Base-by-base conservation (phyloP, 2,329 filamentous ascomycete species). In the Hymenotorrendiella dingleyae region DNA sequence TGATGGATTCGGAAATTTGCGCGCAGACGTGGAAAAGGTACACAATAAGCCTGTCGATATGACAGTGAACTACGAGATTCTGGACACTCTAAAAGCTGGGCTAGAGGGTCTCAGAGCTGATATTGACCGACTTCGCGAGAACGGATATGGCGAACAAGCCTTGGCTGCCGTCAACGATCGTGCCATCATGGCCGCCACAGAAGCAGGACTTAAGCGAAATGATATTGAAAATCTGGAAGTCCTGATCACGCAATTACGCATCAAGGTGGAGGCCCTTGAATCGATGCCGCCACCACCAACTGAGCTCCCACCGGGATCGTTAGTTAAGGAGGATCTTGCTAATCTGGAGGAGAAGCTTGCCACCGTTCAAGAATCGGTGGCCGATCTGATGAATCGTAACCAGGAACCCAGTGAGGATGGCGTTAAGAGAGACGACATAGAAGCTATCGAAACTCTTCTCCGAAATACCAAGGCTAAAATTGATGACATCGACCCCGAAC, bases 401-500 rank as follows among this genome's bases (percentile, higher is more conserved):
- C 63, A 26, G 8, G 35, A 47, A 12, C 36, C 48, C 4, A 47
- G 56, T 32, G 55, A 58, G 30, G 78, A 80, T 27, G 62, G 72
- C 2, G 81, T 84, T 5, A 80, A 73, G 23, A 86, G 86, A 59
- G 88, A 95, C 52, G 90, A 97, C 54, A 86, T 90, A 0, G 80
- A 91, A 48, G 88, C 88, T 9, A 90, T 97, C 45, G 91, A 96
- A 63, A 94, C 85, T 0, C 80, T 97, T 36, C 73, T 97, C 10
- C 80, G 84, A 30, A 95, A 94, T 61, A 90, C 89, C 23, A 96
- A 96, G 62, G 80, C 83, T 4, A 86, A 86, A 35, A 70, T 97
- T 8, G 91, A 96, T 45, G 89, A 94, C 46, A 76, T 94, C 37
- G 77, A 90, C 38, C 75, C 80, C 3, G 84, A 89, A 24, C 80